These are phyloP conservation scores for Aspergillus quadricinctus DNA, from an alignment of 2,329 filamentous ascomycete genomes.

Conservation along the genomic window DNA sequence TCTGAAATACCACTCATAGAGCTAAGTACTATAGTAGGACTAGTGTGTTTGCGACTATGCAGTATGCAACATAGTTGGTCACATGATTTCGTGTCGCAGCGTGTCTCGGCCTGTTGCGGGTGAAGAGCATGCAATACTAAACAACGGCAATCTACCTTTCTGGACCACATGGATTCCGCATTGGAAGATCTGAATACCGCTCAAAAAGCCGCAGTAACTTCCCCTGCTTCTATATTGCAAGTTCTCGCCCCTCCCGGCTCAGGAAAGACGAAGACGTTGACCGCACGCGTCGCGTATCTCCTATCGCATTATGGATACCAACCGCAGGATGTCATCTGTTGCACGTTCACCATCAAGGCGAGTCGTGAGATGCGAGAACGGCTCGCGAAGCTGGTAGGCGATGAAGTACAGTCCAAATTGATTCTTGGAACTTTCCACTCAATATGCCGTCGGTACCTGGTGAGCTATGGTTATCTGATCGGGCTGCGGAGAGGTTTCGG, in stretches of 20 bases:
- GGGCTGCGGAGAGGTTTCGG: constrained; percentile 79
- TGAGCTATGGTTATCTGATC: constrained; percentile 78
- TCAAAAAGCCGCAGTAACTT: constrained; percentile 62
- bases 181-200: constrained; percentile 61
- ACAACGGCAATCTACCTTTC: not conserved
- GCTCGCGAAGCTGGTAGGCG: constrained; percentile 75
- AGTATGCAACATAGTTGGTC: not conserved
- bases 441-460: constrained; percentile 78
- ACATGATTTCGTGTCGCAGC: constrained; percentile 11
- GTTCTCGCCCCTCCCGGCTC: constrained; percentile 62
- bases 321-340: constrained; percentile 87
- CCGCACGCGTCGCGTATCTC: constrained; percentile 85
- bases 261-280: constrained; percentile 94
- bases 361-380: constrained; percentile 89
- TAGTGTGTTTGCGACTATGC: not conserved
- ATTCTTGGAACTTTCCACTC: constrained; percentile 94
- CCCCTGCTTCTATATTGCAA: constrained; percentile 55
- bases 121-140: not conserved
- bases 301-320: constrained; percentile 66
- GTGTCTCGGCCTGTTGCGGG: not conserved
- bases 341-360: constrained; percentile 95
- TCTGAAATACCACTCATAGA: not conserved
- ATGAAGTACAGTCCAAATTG: constrained; percentile 68
- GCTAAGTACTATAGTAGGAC: not conserved
- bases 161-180: constrained; percentile 48